phyloP scores from a whole-genome alignment of 768 basidiomycete genomes.

The Lyophyllum shimeji region DNA sequence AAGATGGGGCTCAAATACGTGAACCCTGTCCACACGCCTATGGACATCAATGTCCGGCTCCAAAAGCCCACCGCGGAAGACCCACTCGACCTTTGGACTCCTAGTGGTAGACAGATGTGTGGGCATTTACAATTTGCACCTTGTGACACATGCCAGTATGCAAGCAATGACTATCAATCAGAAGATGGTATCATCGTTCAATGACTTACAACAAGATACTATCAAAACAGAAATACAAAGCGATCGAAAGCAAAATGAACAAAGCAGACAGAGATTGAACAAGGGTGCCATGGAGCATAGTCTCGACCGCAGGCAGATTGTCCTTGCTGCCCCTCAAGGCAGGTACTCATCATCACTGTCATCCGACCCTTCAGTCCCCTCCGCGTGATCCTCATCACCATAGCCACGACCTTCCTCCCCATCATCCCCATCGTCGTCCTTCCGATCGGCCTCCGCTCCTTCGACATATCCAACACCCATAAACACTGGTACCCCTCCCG shows the following conservation, averaged over 20 bases:
- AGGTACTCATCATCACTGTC: slow-evolving; percentile 10
- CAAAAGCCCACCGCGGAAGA: too few species aligned
- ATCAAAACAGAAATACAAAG: not conserved
- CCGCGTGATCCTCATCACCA: not conserved
- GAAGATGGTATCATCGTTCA: too few species aligned
- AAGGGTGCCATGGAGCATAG: too few species aligned
- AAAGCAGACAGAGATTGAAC: not conserved
- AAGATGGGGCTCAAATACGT: too few species aligned
- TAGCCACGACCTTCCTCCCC: not conserved
- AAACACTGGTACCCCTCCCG: slow-evolving; percentile 66
- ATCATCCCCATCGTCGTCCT: not conserved
- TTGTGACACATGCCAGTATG: too few species aligned
- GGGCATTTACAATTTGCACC: too few species aligned
- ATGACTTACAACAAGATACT: not conserved
- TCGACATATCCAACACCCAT: slow-evolving; percentile 70
- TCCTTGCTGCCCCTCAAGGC: not conserved
- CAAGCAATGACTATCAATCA: too few species aligned
- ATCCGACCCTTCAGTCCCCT: not conserved
- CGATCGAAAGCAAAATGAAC: not conserved
- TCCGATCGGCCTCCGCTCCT: slow-evolving; percentile 40
- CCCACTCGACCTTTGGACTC: too few species aligned
- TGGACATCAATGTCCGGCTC: too few species aligned
- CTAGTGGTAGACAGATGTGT: too few species aligned
- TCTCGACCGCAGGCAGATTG: not conserved
- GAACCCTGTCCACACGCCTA: too few species aligned